Base-by-base conservation (phyloP, 805 yeast genomes). In the Candida silvicultrix region DNA sequence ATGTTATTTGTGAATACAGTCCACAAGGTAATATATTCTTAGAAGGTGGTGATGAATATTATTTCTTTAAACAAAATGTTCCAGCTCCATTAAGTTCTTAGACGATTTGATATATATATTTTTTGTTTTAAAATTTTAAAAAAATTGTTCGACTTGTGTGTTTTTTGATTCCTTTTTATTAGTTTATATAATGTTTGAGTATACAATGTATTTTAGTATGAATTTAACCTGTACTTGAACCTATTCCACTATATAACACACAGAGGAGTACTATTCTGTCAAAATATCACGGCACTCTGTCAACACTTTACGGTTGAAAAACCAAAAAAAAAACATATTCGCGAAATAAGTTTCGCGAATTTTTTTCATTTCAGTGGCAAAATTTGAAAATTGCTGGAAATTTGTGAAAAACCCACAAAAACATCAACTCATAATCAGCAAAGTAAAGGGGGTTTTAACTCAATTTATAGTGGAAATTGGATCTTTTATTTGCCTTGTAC, bases 1-100 rank as follows among this genome's bases (percentile, higher is more conserved):
- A 83, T 64, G 67, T 85, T 50, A 79, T 84, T 48, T 85, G 94
- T 71, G 84, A 83, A 60, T 85, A 85, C 65, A 62, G 69, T 38
- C 62, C 69, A 22, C 68, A 75, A 54, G 86, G 86, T 58, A 80
- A 80, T 57, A 55, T 76, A 38, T 59, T 55, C 47, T 28, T 51
- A 18, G 32, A 41, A 8, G 53, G 52, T 29, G 39, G 18, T 20
- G 68, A 69, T 34, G 69, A 68, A 28, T 58, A 60, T 49, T 54
- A 50, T 42, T 67, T 59, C 55, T 78, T 75, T 57, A 62, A 52
- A 34, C 63, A 56, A 34, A 77, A 78, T 51, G 83, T 78, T 29
- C 48, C 67, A 19, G 67, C 72, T 23, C 70, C 70, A 34, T 14
- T 52, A 28, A 28, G 31, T 28, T 28, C 31, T 28, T 28, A 28